Evolutionary conservation across 2,329 filamentous ascomycete genomes (phyloP), one percentile per base, ranked within the genome.

Genomic region (Diaporthe aspalathi): DNA sequence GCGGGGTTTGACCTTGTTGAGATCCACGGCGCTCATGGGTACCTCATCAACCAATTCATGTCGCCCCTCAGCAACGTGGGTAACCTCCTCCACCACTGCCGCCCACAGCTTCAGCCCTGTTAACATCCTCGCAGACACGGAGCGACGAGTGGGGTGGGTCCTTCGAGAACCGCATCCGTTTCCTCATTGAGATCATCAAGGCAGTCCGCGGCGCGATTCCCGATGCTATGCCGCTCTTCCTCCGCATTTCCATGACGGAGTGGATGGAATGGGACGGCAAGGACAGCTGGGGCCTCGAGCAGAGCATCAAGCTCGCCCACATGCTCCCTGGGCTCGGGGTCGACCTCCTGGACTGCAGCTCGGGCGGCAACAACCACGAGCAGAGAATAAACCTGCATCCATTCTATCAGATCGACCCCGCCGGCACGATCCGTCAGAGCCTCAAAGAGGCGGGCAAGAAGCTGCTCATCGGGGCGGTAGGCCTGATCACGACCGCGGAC

Each of bases 331-430:
- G 87, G 0, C 84, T 87, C 16, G 95, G 95, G 38, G 87, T 97
- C 53, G 95, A 98, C 79, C 84, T 97, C 20, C 86, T 97, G 38
- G 95, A 98, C 79, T 89, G 97, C 70, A 94, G 91, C 76, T 91
- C 90, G 1, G 94, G 91, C 43, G 95, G 93, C 49, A 92, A 93
- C 78, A 88, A 90, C 78, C 80, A 84, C 45, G 79, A 81, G 54
- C 90, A 93, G 78, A 84, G 90, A 78, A 89, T 94, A 74, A 81
- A 88, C 24, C 76, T 86, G 16, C 87, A 88, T 54, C 89, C 91
- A 1, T 89, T 87, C 49, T 95, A 93, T 84, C 94, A 97, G 83
- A 87, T 91, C 27, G 89, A 91, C 50, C 89, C 96, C 68, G 92
- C 94, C 0, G 89, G 90, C 57, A 84, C 86, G 40, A 89, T 97